phyloP scores from a whole-genome alignment of 108 stramenopile species.

The Fistulifera solaris region DNA sequence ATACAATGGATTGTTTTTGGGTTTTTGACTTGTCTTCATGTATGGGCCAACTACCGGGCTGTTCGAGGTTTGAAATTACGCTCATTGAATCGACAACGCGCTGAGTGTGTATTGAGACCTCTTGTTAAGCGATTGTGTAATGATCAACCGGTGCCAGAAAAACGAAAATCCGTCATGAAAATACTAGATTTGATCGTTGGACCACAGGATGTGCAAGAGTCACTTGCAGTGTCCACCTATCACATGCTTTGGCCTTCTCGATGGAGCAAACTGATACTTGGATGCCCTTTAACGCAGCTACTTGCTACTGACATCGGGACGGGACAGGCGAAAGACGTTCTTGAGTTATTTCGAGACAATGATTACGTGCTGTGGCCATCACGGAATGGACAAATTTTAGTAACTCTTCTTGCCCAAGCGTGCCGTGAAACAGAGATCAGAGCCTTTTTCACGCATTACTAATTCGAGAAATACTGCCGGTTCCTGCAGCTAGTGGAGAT shows the following conservation, averaged over 20 bases:
- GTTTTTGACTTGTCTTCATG: conserved; percentile 74
- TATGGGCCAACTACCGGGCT: conserved; percentile 87
- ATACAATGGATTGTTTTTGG: conserved; percentile 76
- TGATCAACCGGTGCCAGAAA: neutral
- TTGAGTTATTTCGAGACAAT: neutral
- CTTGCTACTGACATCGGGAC: conserved; percentile 9
- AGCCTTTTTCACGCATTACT: neutral
- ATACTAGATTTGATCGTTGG: conserved; percentile 6
- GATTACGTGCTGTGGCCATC: neutral
- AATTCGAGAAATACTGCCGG: neutral
- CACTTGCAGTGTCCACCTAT: conserved; percentile 19
- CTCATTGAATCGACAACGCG: conserved; percentile 73
- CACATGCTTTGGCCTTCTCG: conserved; percentile 23
- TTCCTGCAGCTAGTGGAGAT: conserved; percentile 8
- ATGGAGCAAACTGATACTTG: conserved; percentile 56
- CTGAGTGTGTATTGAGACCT: conserved; percentile 3
- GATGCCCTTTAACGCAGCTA: conserved; percentile 39
- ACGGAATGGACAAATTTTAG: conserved; percentile 5
- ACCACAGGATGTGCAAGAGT: conserved; percentile 22
- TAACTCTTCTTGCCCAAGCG: conserved; percentile 5
- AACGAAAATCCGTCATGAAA: neutral
- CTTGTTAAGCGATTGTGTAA: neutral
- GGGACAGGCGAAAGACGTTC: neutral
- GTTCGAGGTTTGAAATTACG: conserved; percentile 62
- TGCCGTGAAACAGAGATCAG: neutral